Base-by-base conservation (phyloP, 2,329 filamentous ascomycete genomes). In the Microsporum canis region DNA sequence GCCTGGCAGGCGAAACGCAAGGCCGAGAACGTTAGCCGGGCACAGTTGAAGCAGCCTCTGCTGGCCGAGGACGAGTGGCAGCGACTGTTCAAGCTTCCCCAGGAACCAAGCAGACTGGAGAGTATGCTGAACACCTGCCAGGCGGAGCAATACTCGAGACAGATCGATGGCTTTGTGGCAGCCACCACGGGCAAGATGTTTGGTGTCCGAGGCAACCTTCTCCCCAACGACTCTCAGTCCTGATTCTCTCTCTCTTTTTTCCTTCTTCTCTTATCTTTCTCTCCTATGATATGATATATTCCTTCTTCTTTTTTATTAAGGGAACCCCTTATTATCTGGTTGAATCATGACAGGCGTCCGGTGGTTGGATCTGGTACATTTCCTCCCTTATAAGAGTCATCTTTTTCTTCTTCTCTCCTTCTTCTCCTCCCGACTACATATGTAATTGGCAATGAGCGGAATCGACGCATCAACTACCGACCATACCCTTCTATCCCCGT, bases 41-140 rank as follows among this genome's bases (percentile, higher is more conserved):
- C 83, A 61, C 85, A 90, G 41, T 88, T 92, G 67, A 97, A 97
- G 82, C 91, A 97, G 78, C 76, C 87, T 45, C 85, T 85, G 41
- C 84, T 97, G 57, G 91, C 94, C 41, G 94, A 99, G 79, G 92
- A 97, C 71, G 94, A 99, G 81, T 99, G 91, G 91, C 89, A 95
- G 79, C 87, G 89, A 73, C 82, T 97, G 69, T 99, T 97, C 84
- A 99, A 99, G 84, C 84, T 99, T 68, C 94, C 94, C 31, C 87
- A 90, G 73, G 92, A 97, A 80, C 92, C 94, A 61, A 95, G 88
- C 78, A 82, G 92, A 67, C 79, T 97, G 68, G 92, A 97, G 80
- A 89, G 88, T 66, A 89, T 99, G 83, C 81, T 99, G 72, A 95
- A 96, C 75, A 91, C 89, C 65, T 85, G 91, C 77, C 94, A 99